Conservation (phyloP, 2,329 filamentous ascomycete species). For the Xylariaceae sp. region DNA sequence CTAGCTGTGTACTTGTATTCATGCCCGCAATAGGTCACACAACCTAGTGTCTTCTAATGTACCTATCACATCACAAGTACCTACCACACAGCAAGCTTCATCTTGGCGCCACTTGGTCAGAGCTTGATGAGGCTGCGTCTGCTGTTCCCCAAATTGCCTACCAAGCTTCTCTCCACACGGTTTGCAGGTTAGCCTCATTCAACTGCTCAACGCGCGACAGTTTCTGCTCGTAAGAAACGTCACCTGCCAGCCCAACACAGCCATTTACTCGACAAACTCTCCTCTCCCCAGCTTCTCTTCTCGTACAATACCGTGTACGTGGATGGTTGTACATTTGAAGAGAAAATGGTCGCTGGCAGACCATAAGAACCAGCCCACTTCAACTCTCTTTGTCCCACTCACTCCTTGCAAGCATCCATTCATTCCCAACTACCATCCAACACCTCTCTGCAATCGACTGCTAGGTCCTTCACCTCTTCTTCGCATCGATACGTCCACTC, state of each 20-base stretch:
- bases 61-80: background rate
- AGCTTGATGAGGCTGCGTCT: constrained; percentile 28
- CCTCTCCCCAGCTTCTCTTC: constrained; percentile 16
- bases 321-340: constrained; percentile 30
- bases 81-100: too few relatives aligned
- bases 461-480: background rate
- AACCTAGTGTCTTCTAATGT: too few relatives aligned
- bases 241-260: constrained; percentile 18
- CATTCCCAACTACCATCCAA: constrained; percentile 4
- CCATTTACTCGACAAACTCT: background rate
- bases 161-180: constrained; percentile 22
- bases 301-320: constrained; percentile 16
- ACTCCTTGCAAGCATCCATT: constrained; percentile 23
- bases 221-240: constrained; percentile 25
- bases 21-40: too few relatives aligned
- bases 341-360: constrained; percentile 37
- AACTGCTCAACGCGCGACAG: constrained; percentile 38
- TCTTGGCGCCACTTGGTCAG: too few relatives aligned
- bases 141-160: background rate
- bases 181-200: constrained; percentile 27
- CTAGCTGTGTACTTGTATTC: background rate
- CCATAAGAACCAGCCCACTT: constrained; percentile 30
- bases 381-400: constrained; percentile 28
- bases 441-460: background rate
- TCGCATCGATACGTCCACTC: background rate